phyloP scores from a whole-genome alignment of 73 alveolate genomes.

The Tetrahymena borealis region DNA sequence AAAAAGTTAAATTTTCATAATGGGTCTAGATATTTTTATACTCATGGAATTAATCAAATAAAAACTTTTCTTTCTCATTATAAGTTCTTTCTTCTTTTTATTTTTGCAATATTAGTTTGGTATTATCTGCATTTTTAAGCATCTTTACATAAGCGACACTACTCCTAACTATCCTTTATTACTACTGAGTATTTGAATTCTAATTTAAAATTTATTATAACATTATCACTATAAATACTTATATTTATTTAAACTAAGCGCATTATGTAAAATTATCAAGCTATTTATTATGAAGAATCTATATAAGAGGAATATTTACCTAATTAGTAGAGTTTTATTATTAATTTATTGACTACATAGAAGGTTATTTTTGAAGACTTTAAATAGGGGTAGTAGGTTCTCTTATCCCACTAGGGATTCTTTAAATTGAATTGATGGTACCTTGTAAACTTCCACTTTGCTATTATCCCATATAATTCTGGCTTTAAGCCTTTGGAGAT shows the following conservation, averaged over 20 bases:
- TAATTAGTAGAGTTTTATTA: neutral
- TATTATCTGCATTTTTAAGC: neutral
- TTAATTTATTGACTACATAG: neutral
- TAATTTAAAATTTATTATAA: neutral
- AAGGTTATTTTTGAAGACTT: neutral
- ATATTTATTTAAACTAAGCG: too few species aligned
- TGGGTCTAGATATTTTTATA: neutral
- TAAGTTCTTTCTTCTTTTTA: neutral
- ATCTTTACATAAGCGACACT: neutral
- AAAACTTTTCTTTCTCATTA: neutral
- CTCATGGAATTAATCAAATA: neutral
- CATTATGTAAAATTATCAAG: too few species aligned
- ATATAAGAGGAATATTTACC: neutral
- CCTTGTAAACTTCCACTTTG: neutral
- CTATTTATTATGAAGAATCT: too few species aligned
- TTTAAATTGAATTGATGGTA: neutral
- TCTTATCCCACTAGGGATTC: neutral
- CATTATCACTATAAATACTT: neutral
- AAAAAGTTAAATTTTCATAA: neutral
- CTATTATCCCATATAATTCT: neutral
- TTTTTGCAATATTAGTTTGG: neutral
- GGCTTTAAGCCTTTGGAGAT: neutral
- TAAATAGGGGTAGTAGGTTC: neutral
- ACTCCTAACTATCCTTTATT: neutral
- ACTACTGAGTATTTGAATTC: neutral